These are phyloP conservation scores for Epichloe gansuensis DNA, from an alignment of 2,329 filamentous ascomycete genomes.

Conservation along the genomic window DNA sequence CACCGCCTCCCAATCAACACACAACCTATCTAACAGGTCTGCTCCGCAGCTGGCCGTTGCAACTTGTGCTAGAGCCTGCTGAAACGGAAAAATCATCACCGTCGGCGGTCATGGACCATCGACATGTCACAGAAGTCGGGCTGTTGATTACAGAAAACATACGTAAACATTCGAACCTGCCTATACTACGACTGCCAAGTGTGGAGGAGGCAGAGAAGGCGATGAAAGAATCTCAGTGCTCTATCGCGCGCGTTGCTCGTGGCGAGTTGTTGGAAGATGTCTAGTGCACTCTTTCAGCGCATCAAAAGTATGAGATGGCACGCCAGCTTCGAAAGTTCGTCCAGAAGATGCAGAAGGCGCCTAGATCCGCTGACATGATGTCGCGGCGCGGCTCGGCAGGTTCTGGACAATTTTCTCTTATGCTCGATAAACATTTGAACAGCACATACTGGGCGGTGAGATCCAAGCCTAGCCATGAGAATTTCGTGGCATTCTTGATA, in stretches of 20 bases:
- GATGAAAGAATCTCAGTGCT: not conserved
- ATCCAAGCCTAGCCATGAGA: constrained; percentile 4
- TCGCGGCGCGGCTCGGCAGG: constrained; percentile 11
- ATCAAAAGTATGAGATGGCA: constrained; percentile 13
- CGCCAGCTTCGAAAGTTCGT: constrained; percentile 18
- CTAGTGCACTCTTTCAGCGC: constrained; percentile 13
- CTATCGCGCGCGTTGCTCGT: constrained; percentile 5
- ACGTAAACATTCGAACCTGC: constrained; percentile 3
- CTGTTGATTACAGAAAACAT: constrained; percentile 9
- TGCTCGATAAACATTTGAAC: constrained; percentile 16
- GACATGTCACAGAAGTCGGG: constrained; percentile 6
- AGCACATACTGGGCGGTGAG: constrained; percentile 19
- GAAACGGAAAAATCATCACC: not conserved
- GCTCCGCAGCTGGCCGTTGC: constrained; percentile 7
- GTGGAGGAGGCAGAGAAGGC: not conserved
- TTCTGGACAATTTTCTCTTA: constrained; percentile 11
- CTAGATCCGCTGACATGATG: not conserved
- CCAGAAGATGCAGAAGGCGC: constrained; percentile 10
- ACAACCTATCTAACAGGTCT: constrained; percentile 8
- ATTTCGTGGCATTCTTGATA: constrained; percentile 16
- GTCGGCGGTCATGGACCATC: not conserved
- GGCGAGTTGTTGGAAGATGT: constrained; percentile 18
- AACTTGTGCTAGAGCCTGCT: constrained; percentile 6
- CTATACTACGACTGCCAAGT: constrained; percentile 9
- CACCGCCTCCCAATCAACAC: constrained; percentile 4